phyloP scores from a whole-genome alignment of 176 grass and related monocot genomes.

The Urochloa ruziziensis region DNA sequence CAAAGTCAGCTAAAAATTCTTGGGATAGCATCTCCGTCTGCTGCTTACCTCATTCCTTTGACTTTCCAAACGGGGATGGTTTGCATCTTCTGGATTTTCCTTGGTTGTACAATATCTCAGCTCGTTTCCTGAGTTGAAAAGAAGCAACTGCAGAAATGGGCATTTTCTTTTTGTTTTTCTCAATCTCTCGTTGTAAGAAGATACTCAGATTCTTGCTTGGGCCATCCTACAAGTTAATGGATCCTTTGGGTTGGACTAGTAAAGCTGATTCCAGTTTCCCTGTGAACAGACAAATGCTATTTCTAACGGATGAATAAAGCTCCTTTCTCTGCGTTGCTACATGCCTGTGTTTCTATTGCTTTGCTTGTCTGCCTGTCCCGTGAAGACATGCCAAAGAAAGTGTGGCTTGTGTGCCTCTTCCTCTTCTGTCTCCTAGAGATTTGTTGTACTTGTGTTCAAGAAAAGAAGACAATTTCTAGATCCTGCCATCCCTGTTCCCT shows the following conservation, averaged over 20 bases:
- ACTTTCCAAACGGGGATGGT: slow-evolving; percentile 27
- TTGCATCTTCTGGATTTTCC: slow-evolving; percentile 39
- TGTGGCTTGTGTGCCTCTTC: slow-evolving; percentile 3
- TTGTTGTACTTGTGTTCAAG: neutral
- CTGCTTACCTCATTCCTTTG: slow-evolving; percentile 11
- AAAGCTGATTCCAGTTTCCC: slow-evolving; percentile 32
- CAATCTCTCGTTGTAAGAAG: slow-evolving; percentile 43
- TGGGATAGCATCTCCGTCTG: slow-evolving; percentile 12
- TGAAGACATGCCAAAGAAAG: slow-evolving; percentile 14
- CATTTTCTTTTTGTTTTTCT: slow-evolving; percentile 26
- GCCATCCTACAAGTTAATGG: slow-evolving; percentile 21
- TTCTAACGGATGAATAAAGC: slow-evolving; percentile 58
- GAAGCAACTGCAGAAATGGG: slow-evolving; percentile 42
- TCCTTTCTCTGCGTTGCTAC: slow-evolving; percentile 9
- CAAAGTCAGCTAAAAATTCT: slow-evolving; percentile 36
- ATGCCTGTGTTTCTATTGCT: neutral
- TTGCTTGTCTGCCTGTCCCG: neutral
- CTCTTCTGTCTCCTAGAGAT: slow-evolving; percentile 3
- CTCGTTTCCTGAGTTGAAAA: slow-evolving; percentile 39
- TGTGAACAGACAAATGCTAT: slow-evolving; percentile 37
- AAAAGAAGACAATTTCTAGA: neutral
- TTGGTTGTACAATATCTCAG: slow-evolving; percentile 43
- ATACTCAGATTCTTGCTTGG: slow-evolving; percentile 41
- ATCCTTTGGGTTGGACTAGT: slow-evolving; percentile 31
- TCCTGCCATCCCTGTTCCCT: neutral